Percentiles rank a stretch among this genome's conserved stretches.
These are phyloP conservation scores for Mytilinidion resinicola DNA, from an alignment of 495 filamentous ascomycete genomes.

Conservation along the genomic window DNA sequence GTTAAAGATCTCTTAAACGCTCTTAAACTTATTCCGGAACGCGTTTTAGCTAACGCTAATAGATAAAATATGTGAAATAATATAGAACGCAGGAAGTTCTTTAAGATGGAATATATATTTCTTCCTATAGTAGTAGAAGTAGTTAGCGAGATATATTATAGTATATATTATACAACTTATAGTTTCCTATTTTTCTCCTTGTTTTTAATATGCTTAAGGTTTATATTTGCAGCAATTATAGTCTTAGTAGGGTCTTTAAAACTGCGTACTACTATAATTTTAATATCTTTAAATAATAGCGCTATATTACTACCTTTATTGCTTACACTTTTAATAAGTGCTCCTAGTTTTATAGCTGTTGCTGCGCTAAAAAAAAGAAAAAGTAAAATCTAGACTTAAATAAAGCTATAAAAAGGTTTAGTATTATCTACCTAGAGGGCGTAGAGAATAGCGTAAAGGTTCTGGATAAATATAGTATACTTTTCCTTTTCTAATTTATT, in stretches of 20 bases:
- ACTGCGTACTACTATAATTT: slow-evolving; percentile 5
- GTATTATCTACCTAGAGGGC: slow-evolving; percentile 8
- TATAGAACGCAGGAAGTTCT: no score
- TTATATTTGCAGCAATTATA: slow-evolving; percentile 7
- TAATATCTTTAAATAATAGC: slow-evolving; percentile 12
- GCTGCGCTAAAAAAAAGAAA: slow-evolving; percentile 9
- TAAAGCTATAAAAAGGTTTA: slow-evolving; percentile 9
- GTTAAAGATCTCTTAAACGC: slow-evolving; percentile 14
- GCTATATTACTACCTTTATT: slow-evolving; percentile 11
- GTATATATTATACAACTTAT: no score
- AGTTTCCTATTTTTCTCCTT: no score
- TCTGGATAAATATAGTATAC: slow-evolving; percentile 8
- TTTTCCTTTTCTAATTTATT: slow-evolving; percentile 8
- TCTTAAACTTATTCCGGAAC: slow-evolving; percentile 12
- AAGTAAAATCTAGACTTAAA: slow-evolving; percentile 7
- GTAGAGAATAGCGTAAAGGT: slow-evolving; percentile 13
- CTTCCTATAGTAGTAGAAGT: slow-evolving; percentile 15
- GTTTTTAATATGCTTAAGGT: no score
- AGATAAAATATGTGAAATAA: no score
- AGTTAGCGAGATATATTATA: neutral
- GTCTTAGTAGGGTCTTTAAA: neutral
- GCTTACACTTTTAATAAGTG: no score
- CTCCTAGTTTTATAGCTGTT: slow-evolving; percentile 10
- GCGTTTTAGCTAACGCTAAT: slow-evolving; percentile 3
- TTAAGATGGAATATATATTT: no score